Evolutionary conservation across 1,284 basidiomycete species (phyloP).

Genomic region (Cryptococcus sp.): DNA sequence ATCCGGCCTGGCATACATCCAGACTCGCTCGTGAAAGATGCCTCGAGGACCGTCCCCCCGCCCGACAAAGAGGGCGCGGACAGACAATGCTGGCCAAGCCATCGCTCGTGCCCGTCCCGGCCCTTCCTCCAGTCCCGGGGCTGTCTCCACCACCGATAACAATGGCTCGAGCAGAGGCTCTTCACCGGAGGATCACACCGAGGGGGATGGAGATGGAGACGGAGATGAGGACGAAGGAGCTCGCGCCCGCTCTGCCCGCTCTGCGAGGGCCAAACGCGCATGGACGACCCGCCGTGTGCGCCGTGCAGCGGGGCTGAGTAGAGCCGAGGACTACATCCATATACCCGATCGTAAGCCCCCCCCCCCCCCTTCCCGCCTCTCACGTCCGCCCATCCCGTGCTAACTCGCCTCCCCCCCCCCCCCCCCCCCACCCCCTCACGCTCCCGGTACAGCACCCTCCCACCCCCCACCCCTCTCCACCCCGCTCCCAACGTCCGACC

Average conservation of each 20-base stretch:
- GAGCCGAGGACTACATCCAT: constrained; percentile 1
- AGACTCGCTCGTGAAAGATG: too few species aligned
- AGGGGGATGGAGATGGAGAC: background rate
- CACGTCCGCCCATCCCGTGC: background rate
- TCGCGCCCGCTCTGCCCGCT: background rate
- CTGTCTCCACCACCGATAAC: background rate
- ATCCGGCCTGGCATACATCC: too few species aligned
- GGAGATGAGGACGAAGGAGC: constrained; percentile 1
- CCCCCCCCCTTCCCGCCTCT: background rate
- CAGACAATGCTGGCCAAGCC: background rate
- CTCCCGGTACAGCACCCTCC: background rate
- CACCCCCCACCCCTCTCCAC: background rate
- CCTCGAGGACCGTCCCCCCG: background rate
- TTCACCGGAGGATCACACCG: constrained; percentile 1
- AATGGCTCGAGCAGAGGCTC: background rate
- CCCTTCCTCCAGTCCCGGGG: too few species aligned
- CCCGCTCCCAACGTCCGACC: constrained; percentile 16
- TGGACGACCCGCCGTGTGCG: constrained; percentile 15
- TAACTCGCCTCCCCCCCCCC: background rate
- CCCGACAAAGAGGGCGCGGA: background rate
- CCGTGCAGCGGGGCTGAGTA: background rate
- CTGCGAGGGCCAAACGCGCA: constrained; percentile 9
- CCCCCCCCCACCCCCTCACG: background rate
- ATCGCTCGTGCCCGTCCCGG: background rate
- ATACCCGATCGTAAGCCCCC: background rate